Percentiles rank a stretch among this genome's conserved stretches.
Evolutionary conservation across 2,329 filamentous ascomycete species (phyloP).

Genomic region (Proliferodiscus dingleyae): DNA sequence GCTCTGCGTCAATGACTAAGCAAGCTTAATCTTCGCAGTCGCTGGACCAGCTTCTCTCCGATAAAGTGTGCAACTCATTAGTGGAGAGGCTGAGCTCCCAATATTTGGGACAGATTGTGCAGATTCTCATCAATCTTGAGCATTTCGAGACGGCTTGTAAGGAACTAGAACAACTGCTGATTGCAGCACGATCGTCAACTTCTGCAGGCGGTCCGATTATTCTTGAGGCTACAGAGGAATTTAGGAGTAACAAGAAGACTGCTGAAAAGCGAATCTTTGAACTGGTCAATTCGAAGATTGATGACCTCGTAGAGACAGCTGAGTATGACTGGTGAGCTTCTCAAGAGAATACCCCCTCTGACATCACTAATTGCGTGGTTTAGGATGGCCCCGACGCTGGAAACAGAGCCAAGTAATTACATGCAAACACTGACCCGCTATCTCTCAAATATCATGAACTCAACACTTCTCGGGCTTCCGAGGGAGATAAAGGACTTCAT

Average conservation of each 20-base stretch:
- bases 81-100: constrained; percentile 86
- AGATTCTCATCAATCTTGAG: constrained; percentile 95
- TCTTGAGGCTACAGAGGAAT: constrained; percentile 78
- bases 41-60: constrained; percentile 88
- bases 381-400: constrained; percentile 53
- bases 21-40: constrained; percentile 46
- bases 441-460: constrained; percentile 93
- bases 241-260: constrained; percentile 86
- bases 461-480: constrained; percentile 86
- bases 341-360: not conserved
- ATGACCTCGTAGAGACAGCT: constrained; percentile 92
- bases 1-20: not conserved
- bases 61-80: constrained; percentile 86
- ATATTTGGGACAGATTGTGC: constrained; percentile 95
- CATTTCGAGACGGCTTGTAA: constrained; percentile 93
- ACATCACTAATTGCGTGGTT: constrained; percentile 12
- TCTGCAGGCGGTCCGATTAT: constrained; percentile 76
- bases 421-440: constrained; percentile 94
- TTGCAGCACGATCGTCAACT: constrained; percentile 75
- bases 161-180: constrained; percentile 81
- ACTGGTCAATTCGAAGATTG: constrained; percentile 96
- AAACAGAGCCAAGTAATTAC: constrained; percentile 78
- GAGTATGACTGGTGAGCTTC: constrained; percentile 81
- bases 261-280: constrained; percentile 98
- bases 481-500: constrained; percentile 96